Percentiles rank a stretch among this genome's conserved stretches.
Conservation (phyloP, 345 rosid species). For the Linum usitatissimum region DNA sequence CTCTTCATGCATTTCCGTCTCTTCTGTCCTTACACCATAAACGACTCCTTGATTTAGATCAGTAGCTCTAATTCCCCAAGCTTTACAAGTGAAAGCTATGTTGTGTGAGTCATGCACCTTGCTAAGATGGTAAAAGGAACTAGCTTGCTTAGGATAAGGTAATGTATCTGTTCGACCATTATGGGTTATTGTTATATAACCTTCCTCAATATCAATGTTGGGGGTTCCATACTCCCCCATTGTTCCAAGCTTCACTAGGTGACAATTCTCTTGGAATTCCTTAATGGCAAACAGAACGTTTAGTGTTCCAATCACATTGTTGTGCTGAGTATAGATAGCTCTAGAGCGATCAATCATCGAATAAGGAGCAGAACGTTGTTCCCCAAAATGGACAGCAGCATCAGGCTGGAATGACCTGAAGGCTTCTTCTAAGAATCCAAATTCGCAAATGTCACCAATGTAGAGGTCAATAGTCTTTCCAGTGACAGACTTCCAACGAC, state of each 20-base stretch:
- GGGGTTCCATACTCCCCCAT: constrained; percentile 99
- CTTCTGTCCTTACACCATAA: constrained; percentile 85
- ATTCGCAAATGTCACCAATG: constrained; percentile 88
- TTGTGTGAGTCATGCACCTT: constrained; percentile 94
- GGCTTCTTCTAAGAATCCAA: constrained; percentile 74
- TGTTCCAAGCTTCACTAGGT: constrained; percentile 89
- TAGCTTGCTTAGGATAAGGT: constrained; percentile 97
- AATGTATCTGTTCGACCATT: constrained; percentile 89
- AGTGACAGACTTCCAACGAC: constrained; percentile 77
- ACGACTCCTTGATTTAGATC: constrained; percentile 98
- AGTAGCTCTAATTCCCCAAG: constrained; percentile 98
- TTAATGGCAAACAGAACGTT: constrained; percentile 93
- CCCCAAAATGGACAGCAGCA: constrained; percentile 87
- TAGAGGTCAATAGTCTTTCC: constrained; percentile 72
- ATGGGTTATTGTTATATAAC: constrained; percentile 82
- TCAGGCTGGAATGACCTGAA: constrained; percentile 87
- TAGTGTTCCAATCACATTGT: constrained; percentile 89
- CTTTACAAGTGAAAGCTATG: constrained; percentile 97
- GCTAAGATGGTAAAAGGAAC: constrained; percentile 97
- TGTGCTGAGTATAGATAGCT: constrained; percentile 82
- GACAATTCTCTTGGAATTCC: constrained; percentile 80
- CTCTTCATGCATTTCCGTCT: constrained; percentile 84
- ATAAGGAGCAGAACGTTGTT: constrained; percentile 93
- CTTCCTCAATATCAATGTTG: constrained; percentile 97
- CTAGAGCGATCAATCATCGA: constrained; percentile 94